These are phyloP conservation scores for Phytophthora fragariaefolia DNA, from an alignment of 352 stramenopile genomes.

Conservation along the genomic window DNA sequence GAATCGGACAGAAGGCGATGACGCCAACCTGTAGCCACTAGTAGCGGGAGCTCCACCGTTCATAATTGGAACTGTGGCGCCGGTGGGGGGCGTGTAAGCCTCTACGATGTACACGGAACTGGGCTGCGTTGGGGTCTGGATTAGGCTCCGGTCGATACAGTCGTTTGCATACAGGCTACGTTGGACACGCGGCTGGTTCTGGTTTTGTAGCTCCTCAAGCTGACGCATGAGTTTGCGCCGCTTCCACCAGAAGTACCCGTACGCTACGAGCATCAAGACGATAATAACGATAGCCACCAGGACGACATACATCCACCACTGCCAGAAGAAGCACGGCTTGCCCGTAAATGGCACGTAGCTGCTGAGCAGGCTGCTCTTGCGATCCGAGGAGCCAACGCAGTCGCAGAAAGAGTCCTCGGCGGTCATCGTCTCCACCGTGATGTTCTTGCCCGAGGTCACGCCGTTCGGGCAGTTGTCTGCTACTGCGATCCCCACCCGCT, in stretches of 20 bases:
- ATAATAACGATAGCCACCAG: slow-evolving; percentile 66
- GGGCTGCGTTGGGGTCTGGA: slow-evolving; percentile 36
- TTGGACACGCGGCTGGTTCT: slow-evolving; percentile 39
- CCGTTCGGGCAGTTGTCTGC: slow-evolving; percentile 75
- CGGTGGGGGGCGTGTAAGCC: slow-evolving; percentile 26
- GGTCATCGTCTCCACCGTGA: slow-evolving; percentile 57
- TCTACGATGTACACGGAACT: slow-evolving; percentile 40
- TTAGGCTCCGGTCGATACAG: slow-evolving; percentile 47
- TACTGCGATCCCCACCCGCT: slow-evolving; percentile 68
- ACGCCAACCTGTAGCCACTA: slow-evolving; percentile 34
- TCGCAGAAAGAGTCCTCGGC: slow-evolving; percentile 61
- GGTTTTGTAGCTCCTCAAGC: slow-evolving; percentile 42
- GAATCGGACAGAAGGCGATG: slow-evolving; percentile 26
- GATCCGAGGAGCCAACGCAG: slow-evolving; percentile 65
- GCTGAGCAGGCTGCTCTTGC: slow-evolving; percentile 65
- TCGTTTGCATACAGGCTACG: slow-evolving; percentile 50
- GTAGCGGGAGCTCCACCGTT: slow-evolving; percentile 22
- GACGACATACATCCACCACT: slow-evolving; percentile 91
- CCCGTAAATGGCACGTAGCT: slow-evolving; percentile 64
- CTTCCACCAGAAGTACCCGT: slow-evolving; percentile 64
- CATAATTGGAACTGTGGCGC: slow-evolving; percentile 18
- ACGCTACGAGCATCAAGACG: slow-evolving; percentile 49
- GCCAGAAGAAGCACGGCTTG: slow-evolving; percentile 87
- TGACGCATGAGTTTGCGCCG: slow-evolving; percentile 56
- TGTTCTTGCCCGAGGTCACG: slow-evolving; percentile 70